Evolutionary conservation across 164 flowering plant species (phyloP).

Genomic region (Buxus sempervirens): DNA sequence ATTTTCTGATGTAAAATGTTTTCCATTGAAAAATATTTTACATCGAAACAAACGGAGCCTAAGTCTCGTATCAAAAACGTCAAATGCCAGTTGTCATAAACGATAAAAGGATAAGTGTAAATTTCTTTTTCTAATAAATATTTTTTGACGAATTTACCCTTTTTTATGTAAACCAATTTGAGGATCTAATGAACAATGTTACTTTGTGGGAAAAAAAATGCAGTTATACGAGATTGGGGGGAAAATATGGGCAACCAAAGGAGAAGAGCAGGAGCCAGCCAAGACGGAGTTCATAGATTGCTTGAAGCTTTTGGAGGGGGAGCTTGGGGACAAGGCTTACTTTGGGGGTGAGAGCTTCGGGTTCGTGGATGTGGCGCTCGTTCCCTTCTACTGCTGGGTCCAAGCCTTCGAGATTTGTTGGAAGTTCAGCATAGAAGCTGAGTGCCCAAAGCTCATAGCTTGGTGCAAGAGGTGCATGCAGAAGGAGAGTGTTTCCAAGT

Average conservation of each 20-base stretch:
- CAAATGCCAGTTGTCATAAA: no score
- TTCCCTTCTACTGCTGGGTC: not conserved
- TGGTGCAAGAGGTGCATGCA: constrained; percentile 3
- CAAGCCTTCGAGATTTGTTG: not conserved
- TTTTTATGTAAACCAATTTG: no score
- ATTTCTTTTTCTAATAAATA: no score
- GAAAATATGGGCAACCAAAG: not conserved
- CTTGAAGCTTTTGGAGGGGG: not conserved
- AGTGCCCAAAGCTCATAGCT: not conserved
- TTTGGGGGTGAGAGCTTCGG: not conserved
- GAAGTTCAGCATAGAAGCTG: not conserved
- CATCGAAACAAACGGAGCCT: no score
- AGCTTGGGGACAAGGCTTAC: constrained; percentile 3
- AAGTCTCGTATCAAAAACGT: no score
- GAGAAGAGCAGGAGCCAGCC: constrained; percentile 1
- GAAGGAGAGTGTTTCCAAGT: constrained; percentile 6
- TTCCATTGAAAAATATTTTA: no score
- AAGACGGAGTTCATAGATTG: not conserved
- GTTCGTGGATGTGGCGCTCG: not conserved
- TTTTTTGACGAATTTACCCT: no score
- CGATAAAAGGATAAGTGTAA: no score
- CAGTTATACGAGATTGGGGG: not conserved
- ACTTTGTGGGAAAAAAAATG: no score
- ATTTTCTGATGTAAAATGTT: no score
- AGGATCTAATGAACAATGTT: no score